These are phyloP conservation scores for Aspergillus latus DNA, from an alignment of 2,329 filamentous ascomycete species.

Conservation along the genomic window DNA sequence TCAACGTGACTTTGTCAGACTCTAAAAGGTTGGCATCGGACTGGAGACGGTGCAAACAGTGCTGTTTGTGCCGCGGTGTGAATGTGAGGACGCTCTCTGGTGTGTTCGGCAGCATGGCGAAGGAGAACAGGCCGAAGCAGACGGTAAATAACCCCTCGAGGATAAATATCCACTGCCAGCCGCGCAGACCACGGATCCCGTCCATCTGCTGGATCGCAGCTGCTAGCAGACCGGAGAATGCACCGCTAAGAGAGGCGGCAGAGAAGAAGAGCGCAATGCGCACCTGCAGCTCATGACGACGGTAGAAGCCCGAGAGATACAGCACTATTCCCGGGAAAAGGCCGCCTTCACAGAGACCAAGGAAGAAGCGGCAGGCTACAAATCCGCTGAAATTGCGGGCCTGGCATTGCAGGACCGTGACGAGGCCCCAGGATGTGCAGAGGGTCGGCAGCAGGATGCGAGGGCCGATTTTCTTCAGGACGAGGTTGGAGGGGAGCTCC, in stretches of 20 bases:
- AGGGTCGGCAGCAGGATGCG: slow-evolving; percentile 33
- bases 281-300: slow-evolving; percentile 28
- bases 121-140: slow-evolving; percentile 49
- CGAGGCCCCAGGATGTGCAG: slow-evolving; percentile 42
- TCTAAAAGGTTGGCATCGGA: slow-evolving; percentile 17
- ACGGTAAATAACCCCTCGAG: slow-evolving; percentile 45
- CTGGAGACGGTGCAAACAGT: slow-evolving; percentile 10
- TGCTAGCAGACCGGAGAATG: slow-evolving; percentile 52
- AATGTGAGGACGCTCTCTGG: slow-evolving; percentile 61
- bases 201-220: slow-evolving; percentile 47
- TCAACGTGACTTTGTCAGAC: slow-evolving; percentile 12
- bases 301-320: slow-evolving; percentile 28
- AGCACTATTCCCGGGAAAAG: slow-evolving; percentile 46
- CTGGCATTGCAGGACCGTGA: slow-evolving; percentile 36
- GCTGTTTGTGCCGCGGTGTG: slow-evolving; percentile 45
- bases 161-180: slow-evolving; percentile 33
- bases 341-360: slow-evolving; percentile 65
- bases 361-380: slow-evolving; percentile 56
- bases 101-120: slow-evolving; percentile 63
- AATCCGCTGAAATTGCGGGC: slow-evolving; percentile 18
- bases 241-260: slow-evolving; percentile 36
- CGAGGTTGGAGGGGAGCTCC: slow-evolving; percentile 20
- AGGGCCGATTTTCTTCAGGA: slow-evolving; percentile 25
- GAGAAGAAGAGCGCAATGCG: slow-evolving; percentile 33
- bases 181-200: slow-evolving; percentile 41